Evolutionary conservation across 345 rosid species (phyloP), one percentile per base, ranked within the genome.

Genomic region (Carallia pectinifolia): DNA sequence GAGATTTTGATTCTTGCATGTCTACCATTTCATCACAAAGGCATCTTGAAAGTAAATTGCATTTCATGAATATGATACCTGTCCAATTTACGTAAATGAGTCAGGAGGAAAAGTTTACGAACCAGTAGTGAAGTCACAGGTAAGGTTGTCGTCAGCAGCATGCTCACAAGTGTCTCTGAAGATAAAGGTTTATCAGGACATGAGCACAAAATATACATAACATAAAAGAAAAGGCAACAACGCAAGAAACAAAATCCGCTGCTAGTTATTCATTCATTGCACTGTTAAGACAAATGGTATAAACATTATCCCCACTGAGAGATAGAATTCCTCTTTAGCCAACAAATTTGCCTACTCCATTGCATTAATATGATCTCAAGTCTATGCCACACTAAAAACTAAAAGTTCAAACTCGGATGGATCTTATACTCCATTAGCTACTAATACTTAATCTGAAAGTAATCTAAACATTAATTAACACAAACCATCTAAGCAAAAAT

Each of bases 121-220:
- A 88, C 92, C 88, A 83, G 55, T 50, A 88, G 27, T 27, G 81
- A 62, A 77, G 74, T 59, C 58, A 81, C 75, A 37, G 85, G 87
- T 62, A 84, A 73, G 58, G 72, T 59, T 30, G 78, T 77, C 81
- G 81, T 79, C 77, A 81, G 62, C 76, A 86, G 81, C 84, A 80
- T 80, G 76, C 77, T 81, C 67, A 77, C 65, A 18, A 88, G 82
- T 47, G 78, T 79, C 67, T 86, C 92, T 86, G 86, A 15, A 53
- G 58, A 52, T 38, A 72, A 76, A 29, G 23, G 33, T 54, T 36
- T 40, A 50, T 31, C 52, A 69, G 69, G 44, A 56, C 7, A 27
- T 30, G 62, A 73, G 61, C 30, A 52, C 23, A 63, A 53, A 19
- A 31, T 30, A 7, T 61, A 64, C 3, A 54, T 58, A 58, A 55